These are phyloP conservation scores for Omphalotus olearius DNA, from an alignment of 1,284 basidiomycete species.

Conservation along the genomic window DNA sequence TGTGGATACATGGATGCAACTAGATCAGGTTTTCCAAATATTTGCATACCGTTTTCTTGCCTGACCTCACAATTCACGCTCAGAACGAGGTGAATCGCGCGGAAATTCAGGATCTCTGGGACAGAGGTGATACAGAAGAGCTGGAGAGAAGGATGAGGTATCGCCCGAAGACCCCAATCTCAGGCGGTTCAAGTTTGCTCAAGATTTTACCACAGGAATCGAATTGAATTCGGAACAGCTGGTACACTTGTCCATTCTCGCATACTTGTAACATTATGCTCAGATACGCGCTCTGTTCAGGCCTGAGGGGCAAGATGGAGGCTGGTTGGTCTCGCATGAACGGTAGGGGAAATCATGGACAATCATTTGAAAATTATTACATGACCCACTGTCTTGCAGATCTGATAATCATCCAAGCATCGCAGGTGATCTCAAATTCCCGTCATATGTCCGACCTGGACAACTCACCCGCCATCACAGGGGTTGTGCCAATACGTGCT, in stretches of 20 bases:
- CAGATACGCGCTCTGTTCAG: constrained; percentile 30
- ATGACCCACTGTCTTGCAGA: constrained; percentile 32
- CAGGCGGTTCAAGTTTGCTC: neutral
- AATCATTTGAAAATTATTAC: neutral
- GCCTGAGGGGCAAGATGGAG: constrained; percentile 78
- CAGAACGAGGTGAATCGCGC: constrained; percentile 52
- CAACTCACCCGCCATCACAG: constrained; percentile 29
- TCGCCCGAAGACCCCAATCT: constrained; percentile 5
- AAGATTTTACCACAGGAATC: constrained; percentile 34
- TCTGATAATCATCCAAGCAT: constrained; percentile 76
- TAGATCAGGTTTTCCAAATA: constrained; percentile 5
- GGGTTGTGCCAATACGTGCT: constrained; percentile 73
- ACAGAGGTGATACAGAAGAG: constrained; percentile 39
- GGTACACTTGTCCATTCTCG: constrained; percentile 39
- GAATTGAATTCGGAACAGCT: constrained; percentile 85
- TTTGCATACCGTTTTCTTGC: neutral
- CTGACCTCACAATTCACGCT: neutral
- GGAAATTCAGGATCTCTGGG: constrained; percentile 52
- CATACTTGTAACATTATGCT: constrained; percentile 1
- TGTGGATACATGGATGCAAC: constrained; percentile 10
- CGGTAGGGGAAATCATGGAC: constrained; percentile 25
- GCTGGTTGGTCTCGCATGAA: constrained; percentile 87
- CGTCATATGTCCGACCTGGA: neutral
- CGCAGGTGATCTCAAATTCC: constrained; percentile 46
- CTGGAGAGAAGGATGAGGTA: constrained; percentile 59